A percentile compares a stretch with the other conserved stretches of the same genome.
Evolutionary conservation across 2,329 filamentous ascomycete genomes (phyloP).

Genomic region (Byssoonygena ceratinophila): DNA sequence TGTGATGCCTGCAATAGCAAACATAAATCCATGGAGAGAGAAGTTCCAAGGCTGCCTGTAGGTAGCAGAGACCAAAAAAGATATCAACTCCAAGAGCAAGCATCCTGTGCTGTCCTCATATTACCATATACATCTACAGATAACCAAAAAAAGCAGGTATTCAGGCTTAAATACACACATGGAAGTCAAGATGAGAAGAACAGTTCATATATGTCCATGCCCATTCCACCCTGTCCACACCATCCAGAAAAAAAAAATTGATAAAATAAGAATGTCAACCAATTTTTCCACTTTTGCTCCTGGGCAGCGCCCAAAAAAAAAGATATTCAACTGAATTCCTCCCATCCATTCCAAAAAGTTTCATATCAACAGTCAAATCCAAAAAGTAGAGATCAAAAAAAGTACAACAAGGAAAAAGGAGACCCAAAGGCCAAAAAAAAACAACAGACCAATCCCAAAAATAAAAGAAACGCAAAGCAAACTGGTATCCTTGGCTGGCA

Average conservation of each 20-base stretch:
- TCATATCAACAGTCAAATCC: constrained; percentile 4
- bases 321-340: background rate
- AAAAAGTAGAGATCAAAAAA: constrained; percentile 1
- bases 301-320: constrained; percentile 2
- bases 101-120: background rate
- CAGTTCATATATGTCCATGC: background rate
- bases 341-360: background rate
- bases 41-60: too few species aligned
- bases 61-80: too few species aligned
- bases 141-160: background rate
- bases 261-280: too few species aligned
- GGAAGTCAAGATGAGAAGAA: background rate
- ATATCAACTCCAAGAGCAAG: too few species aligned
- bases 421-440: background rate
- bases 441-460: background rate
- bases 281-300: constrained; percentile 4
- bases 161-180: constrained; percentile 2
- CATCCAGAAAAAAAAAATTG: background rate
- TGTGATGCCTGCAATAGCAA: too few species aligned
- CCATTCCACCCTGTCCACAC: background rate
- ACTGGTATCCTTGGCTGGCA: constrained; percentile 10
- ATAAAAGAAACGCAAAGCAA: background rate
- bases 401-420: background rate
- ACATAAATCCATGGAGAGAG: too few species aligned
- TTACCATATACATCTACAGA: background rate